Conservation (phyloP, 1,139 yeast species). For the Kazachstania sp. region DNA sequence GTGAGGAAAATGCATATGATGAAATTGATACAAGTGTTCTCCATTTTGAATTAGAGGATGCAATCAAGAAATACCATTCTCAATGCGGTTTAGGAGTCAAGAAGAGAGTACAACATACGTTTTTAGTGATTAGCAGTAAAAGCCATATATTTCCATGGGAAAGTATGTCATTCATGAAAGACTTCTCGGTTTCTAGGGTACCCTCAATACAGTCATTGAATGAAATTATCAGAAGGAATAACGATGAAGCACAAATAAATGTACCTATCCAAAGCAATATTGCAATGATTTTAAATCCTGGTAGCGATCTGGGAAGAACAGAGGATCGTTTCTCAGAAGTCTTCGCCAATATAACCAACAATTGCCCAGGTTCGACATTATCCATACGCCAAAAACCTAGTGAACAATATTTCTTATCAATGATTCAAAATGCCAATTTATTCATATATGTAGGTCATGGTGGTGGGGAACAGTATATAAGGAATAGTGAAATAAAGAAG, state of each 20-base stretch:
- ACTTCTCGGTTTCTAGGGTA: slow-evolving; percentile 58
- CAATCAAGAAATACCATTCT: slow-evolving; percentile 32
- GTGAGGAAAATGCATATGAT: slow-evolving; percentile 55
- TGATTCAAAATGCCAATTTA: slow-evolving; percentile 39
- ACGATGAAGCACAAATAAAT: slow-evolving; percentile 10
- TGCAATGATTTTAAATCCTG: slow-evolving; percentile 63
- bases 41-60: slow-evolving; percentile 43
- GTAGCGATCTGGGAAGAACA: slow-evolving; percentile 64
- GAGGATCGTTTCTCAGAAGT: slow-evolving; percentile 48
- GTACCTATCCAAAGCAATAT: slow-evolving; percentile 17
- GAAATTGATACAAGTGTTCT: slow-evolving; percentile 53
- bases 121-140: slow-evolving; percentile 56
- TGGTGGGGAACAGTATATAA: slow-evolving; percentile 79
- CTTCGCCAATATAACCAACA: slow-evolving; percentile 31
- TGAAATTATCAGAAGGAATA: slow-evolving; percentile 33
- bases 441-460: slow-evolving; percentile 90
- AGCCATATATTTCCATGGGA: slow-evolving; percentile 86
- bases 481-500: slow-evolving; percentile 41
- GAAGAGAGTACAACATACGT: slow-evolving; percentile 42
- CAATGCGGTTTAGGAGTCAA: slow-evolving; percentile 1
- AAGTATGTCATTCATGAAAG: slow-evolving; percentile 49
- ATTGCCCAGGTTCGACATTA: slow-evolving; percentile 45
- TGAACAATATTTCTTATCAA: slow-evolving; percentile 40
- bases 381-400: slow-evolving; percentile 47
- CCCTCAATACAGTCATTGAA: slow-evolving; percentile 54